Percentiles rank a stretch among this genome's conserved stretches.
phyloP scores from a whole-genome alignment of 495 filamentous ascomycete species.

The Penicillium ucsense region DNA sequence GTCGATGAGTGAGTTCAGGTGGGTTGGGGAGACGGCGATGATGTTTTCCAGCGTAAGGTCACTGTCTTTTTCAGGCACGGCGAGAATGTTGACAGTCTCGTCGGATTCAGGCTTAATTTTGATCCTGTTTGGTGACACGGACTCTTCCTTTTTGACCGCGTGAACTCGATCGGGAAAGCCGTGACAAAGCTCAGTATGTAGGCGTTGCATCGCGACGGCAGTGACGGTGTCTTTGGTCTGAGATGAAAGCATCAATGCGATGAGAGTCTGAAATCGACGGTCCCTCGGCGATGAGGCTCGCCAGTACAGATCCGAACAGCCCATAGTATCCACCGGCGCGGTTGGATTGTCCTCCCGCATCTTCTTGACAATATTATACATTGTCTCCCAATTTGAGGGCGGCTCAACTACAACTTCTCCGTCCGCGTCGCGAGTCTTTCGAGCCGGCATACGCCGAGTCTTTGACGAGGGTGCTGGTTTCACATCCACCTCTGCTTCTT shows the following conservation, averaged over 20 bases:
- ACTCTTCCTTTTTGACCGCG: background rate
- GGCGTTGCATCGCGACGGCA: conserved; percentile 67
- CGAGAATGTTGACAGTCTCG: conserved; percentile 12
- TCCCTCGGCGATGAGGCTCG: conserved; percentile 39
- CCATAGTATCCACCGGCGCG: conserved; percentile 96
- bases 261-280: conserved; percentile 80
- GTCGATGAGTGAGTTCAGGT: conserved; percentile 70
- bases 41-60: conserved; percentile 70
- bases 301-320: conserved; percentile 66
- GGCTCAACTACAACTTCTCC: conserved; percentile 49
- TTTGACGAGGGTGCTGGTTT: conserved; percentile 22
- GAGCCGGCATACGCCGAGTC: conserved; percentile 52
- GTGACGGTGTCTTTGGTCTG: conserved; percentile 97
- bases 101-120: conserved; percentile 12
- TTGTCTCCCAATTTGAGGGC: conserved; percentile 74
- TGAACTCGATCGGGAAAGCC: background rate
- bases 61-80: conserved; percentile 33
- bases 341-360: conserved; percentile 67
- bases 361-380: conserved; percentile 65
- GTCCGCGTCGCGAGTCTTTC: conserved; percentile 47
- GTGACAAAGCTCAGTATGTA: conserved; percentile 62
- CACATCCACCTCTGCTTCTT: background rate
- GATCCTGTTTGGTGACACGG: background rate
- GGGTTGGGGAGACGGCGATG: conserved; percentile 55
- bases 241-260: conserved; percentile 89